Conservation (phyloP, 371 early-diverging fungal species). For the Scutellospora calospora region DNA sequence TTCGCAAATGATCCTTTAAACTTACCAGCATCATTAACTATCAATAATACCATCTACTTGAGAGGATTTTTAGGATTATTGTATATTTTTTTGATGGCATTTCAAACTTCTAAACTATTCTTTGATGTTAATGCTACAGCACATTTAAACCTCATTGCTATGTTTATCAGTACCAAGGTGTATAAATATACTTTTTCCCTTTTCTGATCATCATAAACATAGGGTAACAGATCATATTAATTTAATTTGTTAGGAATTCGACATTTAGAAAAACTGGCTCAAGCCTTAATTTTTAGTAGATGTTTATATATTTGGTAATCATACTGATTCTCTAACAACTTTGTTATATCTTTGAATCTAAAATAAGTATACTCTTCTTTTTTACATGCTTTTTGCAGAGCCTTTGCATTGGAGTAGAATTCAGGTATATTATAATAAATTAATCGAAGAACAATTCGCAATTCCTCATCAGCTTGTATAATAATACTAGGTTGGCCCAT, state of each 20-base stretch:
- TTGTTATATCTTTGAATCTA: background rate
- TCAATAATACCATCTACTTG: slow-evolving; percentile 1
- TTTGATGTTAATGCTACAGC: slow-evolving; percentile 22
- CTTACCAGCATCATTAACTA: slow-evolving; percentile 2
- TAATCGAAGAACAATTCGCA: background rate
- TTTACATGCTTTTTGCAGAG: slow-evolving; percentile 12
- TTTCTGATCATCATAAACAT: slow-evolving; percentile 10
- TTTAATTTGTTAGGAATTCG: slow-evolving; percentile 25
- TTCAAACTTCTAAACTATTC: slow-evolving; percentile 32
- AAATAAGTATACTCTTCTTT: slow-evolving; percentile 1
- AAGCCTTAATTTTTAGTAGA: background rate
- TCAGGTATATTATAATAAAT: slow-evolving; percentile 26
- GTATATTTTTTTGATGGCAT: slow-evolving; percentile 18
- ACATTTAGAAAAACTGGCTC: background rate
- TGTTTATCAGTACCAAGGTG: slow-evolving; percentile 21
- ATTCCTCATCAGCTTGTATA: background rate
- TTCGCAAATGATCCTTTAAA: background rate
- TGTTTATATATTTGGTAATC: background rate
- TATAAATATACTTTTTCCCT: slow-evolving; percentile 11
- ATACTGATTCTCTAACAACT: slow-evolving; percentile 28
- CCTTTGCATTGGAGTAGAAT: slow-evolving; percentile 3
- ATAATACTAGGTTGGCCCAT: background rate
- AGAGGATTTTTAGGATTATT: slow-evolving; percentile 24
- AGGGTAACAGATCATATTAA: slow-evolving; percentile 2
- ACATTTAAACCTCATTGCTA: background rate